A percentile compares a stretch with the other conserved stretches of the same genome.
phyloP scores from a whole-genome alignment of 108 stramenopile species.

The Pseudonitzschia delicatissima region DNA sequence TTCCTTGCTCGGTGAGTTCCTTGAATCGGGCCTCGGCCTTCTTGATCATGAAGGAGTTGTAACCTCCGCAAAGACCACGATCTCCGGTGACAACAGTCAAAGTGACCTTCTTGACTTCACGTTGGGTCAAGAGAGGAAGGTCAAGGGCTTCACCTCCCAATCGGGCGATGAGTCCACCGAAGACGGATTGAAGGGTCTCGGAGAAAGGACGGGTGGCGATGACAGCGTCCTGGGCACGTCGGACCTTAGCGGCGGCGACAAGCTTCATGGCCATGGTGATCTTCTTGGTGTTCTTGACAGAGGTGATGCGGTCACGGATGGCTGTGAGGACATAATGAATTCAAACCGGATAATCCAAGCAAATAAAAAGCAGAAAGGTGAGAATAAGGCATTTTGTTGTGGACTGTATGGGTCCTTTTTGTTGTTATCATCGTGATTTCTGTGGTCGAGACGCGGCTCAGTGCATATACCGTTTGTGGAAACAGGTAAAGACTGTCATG shows the following conservation, averaged over 20 bases:
- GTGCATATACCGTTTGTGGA: no score
- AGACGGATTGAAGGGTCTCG: constrained; percentile 94
- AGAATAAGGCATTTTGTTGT: no score
- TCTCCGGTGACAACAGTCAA: constrained; percentile 89
- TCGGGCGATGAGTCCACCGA: constrained; percentile 85
- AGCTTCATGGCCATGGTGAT: constrained; percentile 98
- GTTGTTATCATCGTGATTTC: no score
- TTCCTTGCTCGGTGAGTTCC: constrained; percentile 77
- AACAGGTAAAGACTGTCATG: no score
- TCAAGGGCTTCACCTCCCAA: constrained; percentile 83
- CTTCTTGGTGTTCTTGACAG: constrained; percentile 88
- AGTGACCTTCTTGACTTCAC: constrained; percentile 96
- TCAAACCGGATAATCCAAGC: background rate
- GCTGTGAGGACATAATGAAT: constrained; percentile 39
- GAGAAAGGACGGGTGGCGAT: constrained; percentile 94
- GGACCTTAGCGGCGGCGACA: constrained; percentile 96
- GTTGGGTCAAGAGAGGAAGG: constrained; percentile 90
- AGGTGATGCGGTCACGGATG: constrained; percentile 87
- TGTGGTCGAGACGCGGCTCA: no score
- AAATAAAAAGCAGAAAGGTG: background rate
- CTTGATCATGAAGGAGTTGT: constrained; percentile 97
- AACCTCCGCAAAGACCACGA: constrained; percentile 94
- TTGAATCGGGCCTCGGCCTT: constrained; percentile 88
- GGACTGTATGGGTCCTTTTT: no score
- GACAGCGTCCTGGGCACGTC: constrained; percentile 96